Base-by-base conservation (phyloP, 257 asterid genomes). In the Primulina huaijiensis region DNA sequence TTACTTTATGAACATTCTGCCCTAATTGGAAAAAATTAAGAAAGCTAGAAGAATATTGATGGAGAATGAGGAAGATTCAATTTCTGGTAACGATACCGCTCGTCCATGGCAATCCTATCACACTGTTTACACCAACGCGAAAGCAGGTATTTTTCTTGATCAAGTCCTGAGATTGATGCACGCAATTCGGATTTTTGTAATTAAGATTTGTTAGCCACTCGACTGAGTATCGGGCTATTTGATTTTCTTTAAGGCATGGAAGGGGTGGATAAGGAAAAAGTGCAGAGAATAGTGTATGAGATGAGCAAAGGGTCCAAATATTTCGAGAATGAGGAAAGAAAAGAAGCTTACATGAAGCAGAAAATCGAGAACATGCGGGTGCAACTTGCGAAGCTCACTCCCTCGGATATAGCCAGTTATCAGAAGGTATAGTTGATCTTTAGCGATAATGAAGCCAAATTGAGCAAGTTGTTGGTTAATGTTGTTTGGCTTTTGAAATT, bases 261-360 rank as follows among this genome's bases (percentile, higher is more conserved):
- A 72, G 97, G 97, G 60, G 99, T 94, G 82, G 97, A 94, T 81
- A 89, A 89, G 96, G 97, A 94, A 55, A 94, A 85, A 75, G 99
- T 94, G 81, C 97, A 94, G 85, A 89, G 92, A 67, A 74, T 86
- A 69, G 96, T 94, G 69, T 94, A 94, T 71, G 97, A 94, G 84
- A 91, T 94, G 97, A 94, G 99, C 79, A 94, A 91, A 80, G 99
- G 99, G 4, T 89, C 97, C 21, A 94, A 91, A 80, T 94, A 89
- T 78, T 94, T 91, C 65, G 92, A 86, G 74, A 92, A 91, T 56
- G 97, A 91, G 88, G 97, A 86, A 72, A 82, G 72, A 74, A 90
- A 91, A 78, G 96, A 94, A 75, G 97, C 88, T 72, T 75, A 74
- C 75, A 82, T 84, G 85, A 91, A 89, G 84, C 90, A 82, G 73